phyloP scores from a whole-genome alignment of 192 early-diverging fungal species.

The Phlyctochytrium bullatum region DNA sequence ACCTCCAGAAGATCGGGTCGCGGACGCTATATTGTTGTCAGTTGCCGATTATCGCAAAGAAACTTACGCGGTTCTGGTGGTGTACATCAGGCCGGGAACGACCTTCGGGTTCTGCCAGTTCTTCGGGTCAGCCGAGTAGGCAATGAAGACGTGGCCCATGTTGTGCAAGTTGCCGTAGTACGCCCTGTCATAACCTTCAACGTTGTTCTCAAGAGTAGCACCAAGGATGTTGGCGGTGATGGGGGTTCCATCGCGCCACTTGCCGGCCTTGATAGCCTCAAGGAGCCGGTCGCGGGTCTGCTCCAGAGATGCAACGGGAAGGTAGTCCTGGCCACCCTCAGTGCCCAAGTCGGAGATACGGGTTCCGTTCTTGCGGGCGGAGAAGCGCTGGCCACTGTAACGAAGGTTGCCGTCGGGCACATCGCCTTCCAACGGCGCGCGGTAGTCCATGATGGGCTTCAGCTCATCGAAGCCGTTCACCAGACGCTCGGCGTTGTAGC shows the following conservation, averaged over 20 bases:
- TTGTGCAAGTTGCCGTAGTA: conserved; percentile 20
- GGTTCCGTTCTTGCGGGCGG: conserved; percentile 1
- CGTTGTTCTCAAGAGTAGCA: conserved; percentile 10
- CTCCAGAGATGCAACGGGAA: conserved; percentile 13
- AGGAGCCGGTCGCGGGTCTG: not conserved
- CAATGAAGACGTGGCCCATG: conserved; percentile 24
- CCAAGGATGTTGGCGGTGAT: conserved; percentile 16
- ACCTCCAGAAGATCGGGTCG: conserved; percentile 23
- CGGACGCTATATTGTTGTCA: conserved; percentile 7
- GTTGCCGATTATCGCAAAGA: not conserved
- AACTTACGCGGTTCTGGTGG: conserved; percentile 12
- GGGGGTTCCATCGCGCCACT: conserved; percentile 11
- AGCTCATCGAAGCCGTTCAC: not conserved
- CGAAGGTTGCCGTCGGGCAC: conserved; percentile 22
- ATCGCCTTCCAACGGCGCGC: conserved; percentile 1
- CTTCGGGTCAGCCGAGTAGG: conserved; percentile 8
- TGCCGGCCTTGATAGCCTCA: conserved; percentile 18
- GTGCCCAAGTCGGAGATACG: conserved; percentile 5
- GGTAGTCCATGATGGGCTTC: not conserved
- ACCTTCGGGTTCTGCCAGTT: conserved; percentile 15
- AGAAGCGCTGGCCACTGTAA: conserved; percentile 10
- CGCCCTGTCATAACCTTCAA: not conserved
- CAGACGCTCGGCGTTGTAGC: conserved; percentile 22
- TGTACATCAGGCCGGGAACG: conserved; percentile 22
- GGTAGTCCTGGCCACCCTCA: conserved; percentile 7